Conservation (phyloP, 2,329 filamentous ascomycete species). For the Diplodia mutila region DNA sequence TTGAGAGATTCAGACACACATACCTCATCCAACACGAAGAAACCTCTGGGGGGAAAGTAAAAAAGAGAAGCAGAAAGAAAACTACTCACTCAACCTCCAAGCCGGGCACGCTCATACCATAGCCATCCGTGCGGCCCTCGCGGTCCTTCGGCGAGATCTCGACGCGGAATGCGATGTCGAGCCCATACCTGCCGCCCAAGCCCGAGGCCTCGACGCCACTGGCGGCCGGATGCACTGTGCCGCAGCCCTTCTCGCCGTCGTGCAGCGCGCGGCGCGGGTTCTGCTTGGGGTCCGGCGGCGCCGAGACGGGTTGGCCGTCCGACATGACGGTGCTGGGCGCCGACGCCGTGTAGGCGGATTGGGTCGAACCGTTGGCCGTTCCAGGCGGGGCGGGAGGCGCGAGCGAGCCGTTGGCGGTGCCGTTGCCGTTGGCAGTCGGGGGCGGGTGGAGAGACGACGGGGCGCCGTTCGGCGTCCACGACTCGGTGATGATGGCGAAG, state of each 20-base stretch:
- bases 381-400: slow-evolving; percentile 21
- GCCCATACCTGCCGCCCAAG: slow-evolving; percentile 48
- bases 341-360: slow-evolving; percentile 30
- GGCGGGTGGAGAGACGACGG: slow-evolving; percentile 5
- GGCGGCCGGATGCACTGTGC: slow-evolving; percentile 77
- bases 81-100: slow-evolving; percentile 35
- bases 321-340: slow-evolving; percentile 3
- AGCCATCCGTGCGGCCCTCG: slow-evolving; percentile 53
- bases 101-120: slow-evolving; percentile 54
- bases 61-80: background rate
- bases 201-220: slow-evolving; percentile 46
- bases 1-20: background rate
- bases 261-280: slow-evolving; percentile 68
- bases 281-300: slow-evolving; percentile 52
- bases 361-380: slow-evolving; percentile 34
- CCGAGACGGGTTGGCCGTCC: slow-evolving; percentile 10
- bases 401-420: slow-evolving; percentile 21
- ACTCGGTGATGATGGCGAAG: slow-evolving; percentile 66
- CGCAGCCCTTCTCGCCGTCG: slow-evolving; percentile 75
- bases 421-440: slow-evolving; percentile 36
- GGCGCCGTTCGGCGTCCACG: slow-evolving; percentile 35
- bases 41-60: background rate
- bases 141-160: slow-evolving; percentile 51
- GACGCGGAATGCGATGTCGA: slow-evolving; percentile 54
- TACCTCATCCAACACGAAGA: background rate